These are phyloP conservation scores for Globisporangium mamillatum DNA, from an alignment of 352 stramenopile species.

Conservation along the genomic window DNA sequence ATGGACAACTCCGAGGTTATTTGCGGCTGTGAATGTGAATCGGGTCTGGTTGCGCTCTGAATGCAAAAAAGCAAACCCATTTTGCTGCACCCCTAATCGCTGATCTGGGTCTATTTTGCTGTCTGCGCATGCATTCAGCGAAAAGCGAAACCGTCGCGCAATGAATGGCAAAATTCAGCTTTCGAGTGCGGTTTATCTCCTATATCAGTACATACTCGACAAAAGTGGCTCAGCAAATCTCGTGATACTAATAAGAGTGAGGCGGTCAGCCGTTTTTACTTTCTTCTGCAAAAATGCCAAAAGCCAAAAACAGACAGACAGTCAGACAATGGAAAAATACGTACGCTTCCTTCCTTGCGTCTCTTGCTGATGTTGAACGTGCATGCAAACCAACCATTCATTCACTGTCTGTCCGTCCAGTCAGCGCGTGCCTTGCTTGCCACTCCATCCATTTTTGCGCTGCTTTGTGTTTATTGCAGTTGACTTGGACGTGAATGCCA, in stretches of 20 bases:
- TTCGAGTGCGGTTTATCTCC: background rate
- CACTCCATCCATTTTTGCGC: background rate
- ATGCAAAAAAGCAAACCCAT: conserved; percentile 1
- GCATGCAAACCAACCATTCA: background rate
- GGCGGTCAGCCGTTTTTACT: background rate
- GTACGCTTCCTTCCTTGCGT: background rate
- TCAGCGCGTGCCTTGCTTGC: background rate
- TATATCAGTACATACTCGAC: background rate
- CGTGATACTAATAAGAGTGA: background rate
- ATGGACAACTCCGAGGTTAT: background rate
- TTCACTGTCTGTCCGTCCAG: background rate
- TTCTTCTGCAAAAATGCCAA: background rate
- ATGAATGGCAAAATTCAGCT: background rate
- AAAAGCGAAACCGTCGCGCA: background rate
- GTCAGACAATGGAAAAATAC: background rate
- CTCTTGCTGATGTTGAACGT: background rate
- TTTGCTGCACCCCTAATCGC: background rate
- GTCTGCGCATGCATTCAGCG: background rate
- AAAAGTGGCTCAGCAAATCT: background rate
- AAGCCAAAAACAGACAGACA: background rate
- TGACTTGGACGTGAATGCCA: background rate
- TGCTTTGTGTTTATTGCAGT: background rate
- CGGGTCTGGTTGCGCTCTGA: background rate
- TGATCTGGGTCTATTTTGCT: background rate
- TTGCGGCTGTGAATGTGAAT: background rate